A percentile compares a stretch with the other conserved stretches of the same genome.
Evolutionary conservation across 768 basidiomycete genomes (phyloP).

Genomic region (Calocera cornea): DNA sequence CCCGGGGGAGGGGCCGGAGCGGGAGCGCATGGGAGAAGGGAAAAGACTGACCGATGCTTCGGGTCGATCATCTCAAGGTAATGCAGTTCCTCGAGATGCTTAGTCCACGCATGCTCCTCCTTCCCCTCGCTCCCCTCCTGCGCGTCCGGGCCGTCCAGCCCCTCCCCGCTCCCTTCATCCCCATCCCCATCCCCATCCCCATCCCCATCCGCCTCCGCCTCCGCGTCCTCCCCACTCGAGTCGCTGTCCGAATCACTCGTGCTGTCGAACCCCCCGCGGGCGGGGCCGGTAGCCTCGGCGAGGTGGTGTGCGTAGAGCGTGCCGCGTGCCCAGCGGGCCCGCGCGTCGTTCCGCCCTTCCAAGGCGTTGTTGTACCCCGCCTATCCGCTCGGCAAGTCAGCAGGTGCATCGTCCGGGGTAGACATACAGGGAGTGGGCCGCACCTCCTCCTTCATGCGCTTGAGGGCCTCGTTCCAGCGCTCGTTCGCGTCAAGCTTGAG

Average conservation of each 20-base stretch:
- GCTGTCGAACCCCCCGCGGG: background rate
- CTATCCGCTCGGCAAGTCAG: background rate
- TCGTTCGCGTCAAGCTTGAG: slow-evolving; percentile 16
- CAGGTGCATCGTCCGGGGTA: no score
- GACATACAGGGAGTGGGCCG: no score
- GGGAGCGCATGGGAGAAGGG: background rate
- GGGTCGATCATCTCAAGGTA: slow-evolving; percentile 51
- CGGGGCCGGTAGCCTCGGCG: slow-evolving; percentile 3
- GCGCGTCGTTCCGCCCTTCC: slow-evolving; percentile 34
- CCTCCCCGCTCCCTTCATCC: slow-evolving; percentile 17
- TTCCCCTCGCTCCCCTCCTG: slow-evolving; percentile 21
- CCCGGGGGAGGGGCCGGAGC: no score
- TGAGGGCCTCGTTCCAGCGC: slow-evolving; percentile 27
- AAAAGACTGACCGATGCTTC: slow-evolving; percentile 10
- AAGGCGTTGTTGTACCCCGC: slow-evolving; percentile 31
- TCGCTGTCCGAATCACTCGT: background rate
- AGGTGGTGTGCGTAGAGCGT: slow-evolving; percentile 31
- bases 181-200: slow-evolving; percentile 35
- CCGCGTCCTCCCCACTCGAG: slow-evolving; percentile 31
- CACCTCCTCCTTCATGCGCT: slow-evolving; percentile 30
- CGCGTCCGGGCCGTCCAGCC: no score
- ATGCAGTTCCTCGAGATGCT: slow-evolving; percentile 42
- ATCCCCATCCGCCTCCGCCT: slow-evolving; percentile 19
- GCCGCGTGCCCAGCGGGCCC: slow-evolving; percentile 37
- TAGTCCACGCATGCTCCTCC: slow-evolving; percentile 21